Evolutionary conservation across 805 yeast species (phyloP).

Genomic region (Saccharomycopsis guyanensis): DNA sequence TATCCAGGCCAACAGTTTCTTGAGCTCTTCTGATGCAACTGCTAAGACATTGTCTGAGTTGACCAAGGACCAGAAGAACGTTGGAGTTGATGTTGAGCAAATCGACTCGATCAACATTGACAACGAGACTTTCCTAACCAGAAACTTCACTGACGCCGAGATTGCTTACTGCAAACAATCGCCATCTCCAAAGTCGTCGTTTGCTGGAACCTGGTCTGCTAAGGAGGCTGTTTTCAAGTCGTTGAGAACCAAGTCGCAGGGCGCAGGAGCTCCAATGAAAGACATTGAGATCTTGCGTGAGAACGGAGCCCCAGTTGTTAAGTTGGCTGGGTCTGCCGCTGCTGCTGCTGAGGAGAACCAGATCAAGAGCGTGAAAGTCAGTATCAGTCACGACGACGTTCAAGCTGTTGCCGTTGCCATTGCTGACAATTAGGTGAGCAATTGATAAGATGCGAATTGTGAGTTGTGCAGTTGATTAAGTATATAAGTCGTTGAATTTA

Average conservation of each 20-base stretch:
- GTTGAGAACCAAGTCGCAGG: slow-evolving; percentile 77
- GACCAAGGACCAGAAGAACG: slow-evolving; percentile 39
- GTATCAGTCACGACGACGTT: slow-evolving; percentile 93
- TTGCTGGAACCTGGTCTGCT: slow-evolving; percentile 98
- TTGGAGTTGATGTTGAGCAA: slow-evolving; percentile 96
- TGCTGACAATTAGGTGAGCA: slow-evolving; percentile 26
- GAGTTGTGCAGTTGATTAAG: too few species aligned
- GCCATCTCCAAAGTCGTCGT: slow-evolving; percentile 78
- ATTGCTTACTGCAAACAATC: slow-evolving; percentile 68
- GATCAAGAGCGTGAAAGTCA: slow-evolving; percentile 65
- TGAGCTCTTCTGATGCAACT: slow-evolving; percentile 12
- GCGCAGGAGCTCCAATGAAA: slow-evolving; percentile 90
- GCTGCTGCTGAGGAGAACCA: slow-evolving; percentile 66
- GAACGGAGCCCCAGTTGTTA: slow-evolving; percentile 75
- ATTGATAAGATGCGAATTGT: too few species aligned
- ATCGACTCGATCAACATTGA: slow-evolving; percentile 71
- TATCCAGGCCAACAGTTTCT: slow-evolving; percentile 37
- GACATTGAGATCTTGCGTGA: slow-evolving; percentile 83
- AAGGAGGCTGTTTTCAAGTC: slow-evolving; percentile 99
- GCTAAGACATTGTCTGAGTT: slow-evolving; percentile 24
- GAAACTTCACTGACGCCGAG: slow-evolving; percentile 84
- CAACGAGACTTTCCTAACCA: slow-evolving; percentile 85
- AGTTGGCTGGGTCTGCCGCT: slow-evolving; percentile 68
- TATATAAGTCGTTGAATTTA: too few species aligned
- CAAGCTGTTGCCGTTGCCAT: slow-evolving; percentile 98